Conservation (phyloP, 2,329 filamentous ascomycete genomes). For the Colletotrichum trifolii region DNA sequence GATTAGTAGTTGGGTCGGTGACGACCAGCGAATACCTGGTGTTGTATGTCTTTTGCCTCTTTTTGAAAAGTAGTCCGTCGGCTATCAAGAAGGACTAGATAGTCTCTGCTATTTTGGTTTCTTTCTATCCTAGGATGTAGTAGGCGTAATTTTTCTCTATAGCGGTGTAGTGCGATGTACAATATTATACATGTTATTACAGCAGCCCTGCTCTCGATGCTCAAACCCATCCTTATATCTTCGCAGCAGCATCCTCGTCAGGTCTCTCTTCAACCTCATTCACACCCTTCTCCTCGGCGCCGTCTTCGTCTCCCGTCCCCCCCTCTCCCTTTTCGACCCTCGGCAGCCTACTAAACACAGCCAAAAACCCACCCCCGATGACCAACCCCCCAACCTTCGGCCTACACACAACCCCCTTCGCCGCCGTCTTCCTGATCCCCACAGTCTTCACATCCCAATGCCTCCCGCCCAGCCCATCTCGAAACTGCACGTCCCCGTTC, state of each 20-base stretch:
- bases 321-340: neutral
- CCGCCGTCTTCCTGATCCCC: slow-evolving; percentile 40
- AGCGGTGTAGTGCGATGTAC: neutral
- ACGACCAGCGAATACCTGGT: slow-evolving; percentile 20
- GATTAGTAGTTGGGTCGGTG: slow-evolving; percentile 31
- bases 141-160: too few relatives aligned
- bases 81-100: too few relatives aligned
- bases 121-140: too few relatives aligned
- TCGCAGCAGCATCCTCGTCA: neutral
- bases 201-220: neutral
- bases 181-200: neutral
- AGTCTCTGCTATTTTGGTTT: too few relatives aligned
- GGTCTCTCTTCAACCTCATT: neutral
- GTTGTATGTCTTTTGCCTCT: slow-evolving; percentile 16
- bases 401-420: slow-evolving; percentile 51
- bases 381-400: slow-evolving; percentile 54
- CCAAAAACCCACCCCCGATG: slow-evolving; percentile 54
- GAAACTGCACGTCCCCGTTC: slow-evolving; percentile 54
- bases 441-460: slow-evolving; percentile 72
- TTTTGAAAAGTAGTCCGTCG: neutral
- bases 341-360: slow-evolving; percentile 42
- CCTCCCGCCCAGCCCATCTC: slow-evolving; percentile 60
- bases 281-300: too few relatives aligned
- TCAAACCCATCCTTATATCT: neutral
- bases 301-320: too few relatives aligned